A percentile compares a stretch with the other conserved stretches of the same genome.
These are phyloP conservation scores for Ammopiptanthus mongolicus DNA, from an alignment of 306 rosid species.

Conservation along the genomic window DNA sequence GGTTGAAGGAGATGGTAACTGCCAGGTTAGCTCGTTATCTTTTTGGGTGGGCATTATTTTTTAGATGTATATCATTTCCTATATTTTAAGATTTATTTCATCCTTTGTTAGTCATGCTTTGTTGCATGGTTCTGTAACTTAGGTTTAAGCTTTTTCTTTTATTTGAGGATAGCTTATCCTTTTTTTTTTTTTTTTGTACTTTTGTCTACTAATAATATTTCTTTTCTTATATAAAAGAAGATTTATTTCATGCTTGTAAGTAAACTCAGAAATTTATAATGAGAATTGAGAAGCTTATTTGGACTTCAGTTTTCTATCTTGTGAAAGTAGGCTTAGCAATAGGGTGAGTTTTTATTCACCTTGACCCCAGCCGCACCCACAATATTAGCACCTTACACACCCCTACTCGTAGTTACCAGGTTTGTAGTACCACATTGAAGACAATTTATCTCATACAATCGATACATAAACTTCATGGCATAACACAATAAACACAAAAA, in stretches of 20 bases:
- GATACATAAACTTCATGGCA: no score
- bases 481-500: no score
- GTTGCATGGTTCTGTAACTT: no score
- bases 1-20: slow-evolving; percentile 94
- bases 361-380: neutral
- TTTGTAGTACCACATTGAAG: no score
- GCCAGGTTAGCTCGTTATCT: slow-evolving; percentile 69
- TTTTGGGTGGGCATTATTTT: neutral
- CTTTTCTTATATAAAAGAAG: neutral
- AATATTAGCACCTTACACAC: neutral
- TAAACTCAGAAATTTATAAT: neutral
- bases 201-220: no score
- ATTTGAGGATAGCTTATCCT: no score
- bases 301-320: neutral
- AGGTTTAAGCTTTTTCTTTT: no score
- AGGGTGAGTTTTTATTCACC: neutral
- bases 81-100: neutral
- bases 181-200: no score
- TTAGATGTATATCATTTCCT: slow-evolving; percentile 4
- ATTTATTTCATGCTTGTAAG: slow-evolving; percentile 1
- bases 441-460: no score
- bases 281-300: neutral
- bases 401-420: neutral
- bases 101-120: neutral
- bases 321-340: neutral